Conservation (phyloP, 1,139 yeast genomes). For the Insectozyma bohioensis region DNA sequence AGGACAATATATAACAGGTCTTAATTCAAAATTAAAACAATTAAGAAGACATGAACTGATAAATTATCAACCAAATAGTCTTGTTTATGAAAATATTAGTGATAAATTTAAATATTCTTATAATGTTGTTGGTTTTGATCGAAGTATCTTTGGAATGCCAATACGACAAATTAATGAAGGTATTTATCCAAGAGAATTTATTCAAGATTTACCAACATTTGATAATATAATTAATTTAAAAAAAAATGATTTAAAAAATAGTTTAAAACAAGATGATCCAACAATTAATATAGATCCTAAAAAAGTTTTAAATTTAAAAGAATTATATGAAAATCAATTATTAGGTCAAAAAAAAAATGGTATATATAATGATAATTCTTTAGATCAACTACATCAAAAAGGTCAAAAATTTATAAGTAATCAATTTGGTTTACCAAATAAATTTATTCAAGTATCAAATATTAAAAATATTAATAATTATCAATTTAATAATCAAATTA, state of each 20-base stretch:
- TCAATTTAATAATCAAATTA: conserved; percentile 19
- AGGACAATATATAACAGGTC: conserved; percentile 39
- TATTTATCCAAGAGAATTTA: conserved; percentile 39
- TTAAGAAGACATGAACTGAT: conserved; percentile 32
- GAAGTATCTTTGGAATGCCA: conserved; percentile 42
- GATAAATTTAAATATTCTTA: conserved; percentile 23
- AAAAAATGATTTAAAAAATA: conserved; percentile 41
- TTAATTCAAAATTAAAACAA: conserved; percentile 35
- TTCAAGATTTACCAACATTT: conserved; percentile 39
- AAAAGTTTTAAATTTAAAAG: conserved; percentile 8
- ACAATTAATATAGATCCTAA: conserved; percentile 23
- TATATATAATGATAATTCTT: conserved; percentile 1
- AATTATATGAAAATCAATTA: conserved; percentile 7
- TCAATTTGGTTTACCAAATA: conserved; percentile 19
- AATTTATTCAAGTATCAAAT: conserved; percentile 28
- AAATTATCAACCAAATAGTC: conserved; percentile 6
- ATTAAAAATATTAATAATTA: conserved; percentile 32
- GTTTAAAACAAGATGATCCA: conserved; percentile 27
- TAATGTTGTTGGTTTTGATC: conserved; percentile 47
- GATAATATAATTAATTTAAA: conserved; percentile 28
- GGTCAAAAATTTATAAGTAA: conserved; percentile 19
- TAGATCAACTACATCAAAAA: conserved; percentile 5
- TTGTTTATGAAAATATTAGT: conserved; percentile 16
- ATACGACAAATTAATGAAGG: conserved; percentile 21
- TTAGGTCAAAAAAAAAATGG: conserved; percentile 3